Base-by-base conservation (phyloP, 352 stramenopile genomes). In the Pythium brachiatum region DNA sequence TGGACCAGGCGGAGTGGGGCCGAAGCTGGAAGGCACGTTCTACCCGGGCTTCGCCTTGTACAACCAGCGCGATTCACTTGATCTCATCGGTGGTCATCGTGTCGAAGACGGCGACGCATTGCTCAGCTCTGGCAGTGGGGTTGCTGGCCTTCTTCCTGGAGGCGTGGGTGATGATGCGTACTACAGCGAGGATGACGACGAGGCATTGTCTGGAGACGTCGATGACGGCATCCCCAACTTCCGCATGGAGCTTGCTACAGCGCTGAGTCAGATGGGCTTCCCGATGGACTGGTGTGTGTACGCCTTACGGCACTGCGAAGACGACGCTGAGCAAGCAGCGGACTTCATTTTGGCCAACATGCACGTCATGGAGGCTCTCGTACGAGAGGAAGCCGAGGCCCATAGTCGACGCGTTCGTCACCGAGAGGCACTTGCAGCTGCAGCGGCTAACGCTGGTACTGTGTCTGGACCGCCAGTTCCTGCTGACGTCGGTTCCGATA, bases 211-310 rank as follows among this genome's bases (percentile, higher is more conserved):
- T 7, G 74, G 63, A 13, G 82, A 90, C n/a, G 47, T 69, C 11
- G 77, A 83, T 21, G 74, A 83, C 16, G 60, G 52, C 8, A 89
- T 92, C 29, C 86, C 84, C 2, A 94, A 92, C 73, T 93, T 94
- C 59, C 83, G 87, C 9, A 88, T 95, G 73, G 86, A 94, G 48
- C 66, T 94, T 29, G 82, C 79, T 7, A 93, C 83, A 1, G 78
- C 79, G 7, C 58, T 96, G 7, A 93, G 78, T 55, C 81, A 94
- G 61, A 93, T 96, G 86, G 87, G 87, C 0, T 94, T 96, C 56
- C 82, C 83, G 0, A 91, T 96, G 75, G 86, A 96, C 11, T 95
- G 86, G 86, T 96, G 86, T 46, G 63, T 96, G 5, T 94, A 94
- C 47, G 86, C 87, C 31, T 53, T 94, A 3, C 76, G 77, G 21